Conservation (phyloP, 805 yeast species). For the Wickerhamiella cacticola region DNA sequence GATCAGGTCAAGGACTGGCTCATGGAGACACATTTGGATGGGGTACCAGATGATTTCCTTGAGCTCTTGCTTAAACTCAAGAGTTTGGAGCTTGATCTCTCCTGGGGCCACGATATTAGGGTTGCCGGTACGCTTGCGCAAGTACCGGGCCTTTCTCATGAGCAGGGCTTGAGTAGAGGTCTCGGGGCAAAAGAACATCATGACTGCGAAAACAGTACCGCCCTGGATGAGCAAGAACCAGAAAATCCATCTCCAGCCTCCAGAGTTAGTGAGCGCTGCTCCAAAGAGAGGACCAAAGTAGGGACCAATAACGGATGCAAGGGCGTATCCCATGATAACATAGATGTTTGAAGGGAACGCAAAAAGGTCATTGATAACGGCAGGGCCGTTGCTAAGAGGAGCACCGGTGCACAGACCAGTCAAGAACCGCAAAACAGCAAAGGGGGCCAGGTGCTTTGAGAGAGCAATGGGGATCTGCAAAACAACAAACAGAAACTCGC, state of each 20-base stretch:
- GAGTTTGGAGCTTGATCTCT: slow-evolving; percentile 13
- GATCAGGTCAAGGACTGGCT: slow-evolving; percentile 46
- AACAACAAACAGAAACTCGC: slow-evolving; percentile 38
- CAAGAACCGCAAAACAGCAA: slow-evolving; percentile 40
- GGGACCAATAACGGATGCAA: slow-evolving; percentile 46
- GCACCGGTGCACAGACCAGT: slow-evolving; percentile 48
- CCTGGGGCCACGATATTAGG: slow-evolving; percentile 15
- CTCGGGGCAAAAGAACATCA: slow-evolving; percentile 38
- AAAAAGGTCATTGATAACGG: slow-evolving; percentile 41
- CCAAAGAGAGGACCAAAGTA: slow-evolving; percentile 47
- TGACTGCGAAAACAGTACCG: slow-evolving; percentile 31
- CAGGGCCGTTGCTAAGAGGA: slow-evolving; percentile 47
- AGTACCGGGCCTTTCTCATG: slow-evolving; percentile 37
- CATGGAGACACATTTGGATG: slow-evolving; percentile 35
- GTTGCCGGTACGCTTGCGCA: slow-evolving; percentile 35
- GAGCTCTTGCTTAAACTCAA: slow-evolving; percentile 5
- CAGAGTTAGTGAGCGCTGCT: slow-evolving; percentile 36
- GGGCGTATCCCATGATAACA: slow-evolving; percentile 41
- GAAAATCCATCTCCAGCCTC: slow-evolving; percentile 44
- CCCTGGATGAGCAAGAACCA: slow-evolving; percentile 37
- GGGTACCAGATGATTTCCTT: slow-evolving; percentile 30
- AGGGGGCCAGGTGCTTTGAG: slow-evolving; percentile 38
- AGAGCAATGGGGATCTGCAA: slow-evolving; percentile 49
- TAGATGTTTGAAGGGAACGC: slow-evolving; percentile 34
- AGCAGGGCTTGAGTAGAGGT: slow-evolving; percentile 37